These are phyloP conservation scores for Monosporascus sp. DNA, from an alignment of 2,329 filamentous ascomycete genomes.

Conservation along the genomic window DNA sequence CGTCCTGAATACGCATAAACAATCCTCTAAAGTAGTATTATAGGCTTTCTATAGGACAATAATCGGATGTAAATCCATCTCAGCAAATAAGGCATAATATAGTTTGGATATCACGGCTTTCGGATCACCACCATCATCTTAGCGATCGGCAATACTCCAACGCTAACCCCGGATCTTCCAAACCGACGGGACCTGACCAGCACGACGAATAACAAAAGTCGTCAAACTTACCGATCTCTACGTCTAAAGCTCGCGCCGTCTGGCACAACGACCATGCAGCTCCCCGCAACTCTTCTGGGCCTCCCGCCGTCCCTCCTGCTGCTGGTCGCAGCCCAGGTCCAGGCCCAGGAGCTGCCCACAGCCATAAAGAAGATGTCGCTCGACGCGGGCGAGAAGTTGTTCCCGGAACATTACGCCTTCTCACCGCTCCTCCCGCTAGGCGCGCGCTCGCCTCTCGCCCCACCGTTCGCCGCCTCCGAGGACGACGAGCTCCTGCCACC, in stretches of 20 bases:
- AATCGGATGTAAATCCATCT: background rate
- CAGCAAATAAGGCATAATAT: background rate
- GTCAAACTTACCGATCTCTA: no score
- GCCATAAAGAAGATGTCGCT: constrained; percentile 68
- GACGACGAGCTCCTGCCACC: constrained; percentile 14
- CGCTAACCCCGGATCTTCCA: no score
- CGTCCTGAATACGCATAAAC: background rate
- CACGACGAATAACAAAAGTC: no score
- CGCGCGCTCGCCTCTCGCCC: constrained; percentile 23
- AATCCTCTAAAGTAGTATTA: background rate
- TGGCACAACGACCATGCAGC: constrained; percentile 30
- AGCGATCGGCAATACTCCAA: no score
- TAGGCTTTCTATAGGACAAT: background rate
- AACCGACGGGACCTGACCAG: no score
- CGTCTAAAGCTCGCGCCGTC: no score
- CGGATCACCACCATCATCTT: no score
- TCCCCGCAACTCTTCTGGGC: constrained; percentile 28
- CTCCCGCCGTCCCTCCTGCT: constrained; percentile 42
- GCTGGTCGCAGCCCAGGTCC: constrained; percentile 35
- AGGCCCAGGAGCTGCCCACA: constrained; percentile 36
- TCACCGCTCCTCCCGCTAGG: constrained; percentile 23
- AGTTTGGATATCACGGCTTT: no score
- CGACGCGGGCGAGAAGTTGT: constrained; percentile 69
- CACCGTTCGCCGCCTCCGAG: constrained; percentile 19
- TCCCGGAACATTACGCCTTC: constrained; percentile 59